Conservation (phyloP, 2,329 filamentous ascomycete species). For the Pseudofabraea citricarpa region DNA sequence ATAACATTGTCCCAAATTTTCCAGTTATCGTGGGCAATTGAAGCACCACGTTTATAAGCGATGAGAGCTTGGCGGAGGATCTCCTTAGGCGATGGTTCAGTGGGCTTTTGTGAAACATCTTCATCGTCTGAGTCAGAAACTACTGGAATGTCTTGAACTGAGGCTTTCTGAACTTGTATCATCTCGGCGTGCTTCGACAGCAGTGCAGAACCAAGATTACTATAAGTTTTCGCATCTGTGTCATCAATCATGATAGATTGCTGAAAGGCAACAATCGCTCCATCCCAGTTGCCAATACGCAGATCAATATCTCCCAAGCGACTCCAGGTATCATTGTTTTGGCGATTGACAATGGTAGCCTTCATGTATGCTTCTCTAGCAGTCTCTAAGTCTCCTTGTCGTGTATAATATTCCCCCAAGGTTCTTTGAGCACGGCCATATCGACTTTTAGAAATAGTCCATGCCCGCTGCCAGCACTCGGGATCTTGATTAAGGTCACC, state of each 20-base stretch:
- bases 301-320: conserved; percentile 84
- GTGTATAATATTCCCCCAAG: conserved; percentile 73
- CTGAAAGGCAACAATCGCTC: conserved; percentile 78
- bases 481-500: conserved; percentile 80
- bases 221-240: conserved; percentile 88
- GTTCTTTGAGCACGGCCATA: conserved; percentile 87
- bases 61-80: conserved; percentile 70
- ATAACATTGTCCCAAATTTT: conserved; percentile 97
- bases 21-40: conserved; percentile 79
- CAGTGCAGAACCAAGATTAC: conserved; percentile 83
- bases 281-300: conserved; percentile 69
- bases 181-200: conserved; percentile 60
- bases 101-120: conserved; percentile 12
- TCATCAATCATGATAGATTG: conserved; percentile 82
- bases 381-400: conserved; percentile 57
- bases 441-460: conserved; percentile 75
- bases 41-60: conserved; percentile 83
- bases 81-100: conserved; percentile 24
- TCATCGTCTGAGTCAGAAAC: conserved; percentile 24
- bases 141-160: conserved; percentile 11
- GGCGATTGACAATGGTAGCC: conserved; percentile 72
- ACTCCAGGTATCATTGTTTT: conserved; percentile 84
- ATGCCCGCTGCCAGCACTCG: conserved; percentile 75
- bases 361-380: conserved; percentile 75
- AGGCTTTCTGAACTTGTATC: conserved; percentile 31